Percentiles rank a stretch among this genome's conserved stretches.
phyloP scores from a whole-genome alignment of 257 asterid genomes.

The Solanum medicagineum region DNA sequence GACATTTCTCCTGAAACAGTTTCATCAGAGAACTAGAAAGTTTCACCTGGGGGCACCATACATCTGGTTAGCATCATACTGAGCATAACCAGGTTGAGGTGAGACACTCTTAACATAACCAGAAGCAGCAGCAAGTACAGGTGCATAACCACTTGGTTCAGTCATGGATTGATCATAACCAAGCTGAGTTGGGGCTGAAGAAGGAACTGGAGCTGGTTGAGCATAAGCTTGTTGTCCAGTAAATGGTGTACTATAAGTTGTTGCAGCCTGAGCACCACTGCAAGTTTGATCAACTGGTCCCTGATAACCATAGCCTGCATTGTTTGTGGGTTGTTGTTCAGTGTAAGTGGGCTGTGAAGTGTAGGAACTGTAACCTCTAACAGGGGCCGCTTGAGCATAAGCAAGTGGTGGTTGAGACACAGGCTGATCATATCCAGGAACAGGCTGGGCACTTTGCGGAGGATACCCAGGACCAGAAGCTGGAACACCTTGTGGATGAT shows the following conservation, averaged over 20 bases:
- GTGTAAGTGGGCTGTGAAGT: constrained; percentile 63
- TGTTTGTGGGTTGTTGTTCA: constrained; percentile 47
- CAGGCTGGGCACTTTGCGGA: constrained; percentile 56
- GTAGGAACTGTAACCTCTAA: constrained; percentile 60
- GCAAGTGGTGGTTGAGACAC: constrained; percentile 45
- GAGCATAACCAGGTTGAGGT: constrained; percentile 56
- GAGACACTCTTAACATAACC: constrained; percentile 42
- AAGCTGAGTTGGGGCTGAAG: constrained; percentile 41
- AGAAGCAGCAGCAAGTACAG: constrained; percentile 29
- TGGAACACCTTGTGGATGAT: constrained; percentile 34
- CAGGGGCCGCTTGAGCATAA: constrained; percentile 42
- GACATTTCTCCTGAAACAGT: not conserved
- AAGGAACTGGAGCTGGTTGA: constrained; percentile 39
- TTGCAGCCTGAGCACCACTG: constrained; percentile 27
- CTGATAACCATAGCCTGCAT: constrained; percentile 64
- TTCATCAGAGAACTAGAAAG: not conserved
- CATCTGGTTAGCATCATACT: constrained; percentile 65
- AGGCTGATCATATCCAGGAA: constrained; percentile 58
- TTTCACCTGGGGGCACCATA: constrained; percentile 62
- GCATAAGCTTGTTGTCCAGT: constrained; percentile 50
- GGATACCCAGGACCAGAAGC: constrained; percentile 51
- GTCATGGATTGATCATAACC: constrained; percentile 43
- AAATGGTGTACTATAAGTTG: constrained; percentile 39
- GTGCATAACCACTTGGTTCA: constrained; percentile 65
- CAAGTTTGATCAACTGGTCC: constrained; percentile 43